Conservation (phyloP, 768 basidiomycete genomes). For the Leccinum fibrillosum region DNA sequence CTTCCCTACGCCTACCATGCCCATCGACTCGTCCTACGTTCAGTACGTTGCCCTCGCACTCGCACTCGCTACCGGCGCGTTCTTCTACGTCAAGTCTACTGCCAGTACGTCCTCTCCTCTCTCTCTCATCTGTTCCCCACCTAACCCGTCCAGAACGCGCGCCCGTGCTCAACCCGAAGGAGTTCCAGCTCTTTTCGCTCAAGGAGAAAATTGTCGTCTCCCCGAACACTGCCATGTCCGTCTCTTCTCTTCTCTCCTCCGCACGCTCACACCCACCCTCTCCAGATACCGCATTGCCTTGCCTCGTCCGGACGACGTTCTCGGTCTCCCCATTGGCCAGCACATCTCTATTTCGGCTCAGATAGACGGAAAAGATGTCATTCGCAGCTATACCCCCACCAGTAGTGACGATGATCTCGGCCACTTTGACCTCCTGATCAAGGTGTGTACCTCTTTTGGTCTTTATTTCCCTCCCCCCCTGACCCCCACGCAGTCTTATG, state of each 20-base stretch:
- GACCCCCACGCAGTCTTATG: constrained; percentile 66
- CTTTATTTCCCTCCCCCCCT: background rate
- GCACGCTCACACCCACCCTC: background rate
- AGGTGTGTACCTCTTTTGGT: constrained; percentile 47
- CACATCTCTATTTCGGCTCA: constrained; percentile 91
- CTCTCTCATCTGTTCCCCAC: background rate
- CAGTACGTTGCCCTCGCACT: constrained; percentile 54
- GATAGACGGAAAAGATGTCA: constrained; percentile 86
- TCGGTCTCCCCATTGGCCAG: constrained; percentile 95
- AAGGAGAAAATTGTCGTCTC: constrained; percentile 80
- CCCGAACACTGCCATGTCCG: constrained; percentile 93
- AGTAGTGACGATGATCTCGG: constrained; percentile 91
- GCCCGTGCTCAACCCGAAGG: constrained; percentile 67
- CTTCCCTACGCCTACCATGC: constrained; percentile 6
- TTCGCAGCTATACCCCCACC: constrained; percentile 94
- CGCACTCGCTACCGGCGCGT: constrained; percentile 44
- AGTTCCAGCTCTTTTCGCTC: constrained; percentile 83
- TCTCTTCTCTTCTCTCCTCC: background rate
- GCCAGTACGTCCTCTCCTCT: constrained; percentile 37
- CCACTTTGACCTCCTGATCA: constrained; percentile 94
- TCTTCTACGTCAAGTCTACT: constrained; percentile 52
- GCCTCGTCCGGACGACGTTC: constrained; percentile 66
- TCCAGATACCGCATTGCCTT: constrained; percentile 89
- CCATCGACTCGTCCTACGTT: constrained; percentile 20
- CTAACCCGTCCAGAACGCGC: constrained; percentile 48